phyloP scores from a whole-genome alignment of 1,284 basidiomycete genomes.

The Boletus semigastroideus region DNA sequence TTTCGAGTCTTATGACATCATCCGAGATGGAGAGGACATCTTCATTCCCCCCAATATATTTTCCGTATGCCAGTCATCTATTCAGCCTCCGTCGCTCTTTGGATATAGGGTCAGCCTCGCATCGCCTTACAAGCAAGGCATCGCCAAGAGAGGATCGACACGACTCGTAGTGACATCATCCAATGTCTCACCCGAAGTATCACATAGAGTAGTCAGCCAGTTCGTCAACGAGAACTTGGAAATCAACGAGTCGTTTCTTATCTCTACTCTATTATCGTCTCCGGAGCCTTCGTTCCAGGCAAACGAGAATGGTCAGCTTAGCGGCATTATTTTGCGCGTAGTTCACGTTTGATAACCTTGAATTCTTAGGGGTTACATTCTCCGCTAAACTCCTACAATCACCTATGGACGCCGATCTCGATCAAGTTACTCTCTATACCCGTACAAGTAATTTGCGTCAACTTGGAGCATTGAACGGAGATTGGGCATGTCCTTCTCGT shows the following conservation, averaged over 20 bases:
- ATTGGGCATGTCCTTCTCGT: slow-evolving; percentile 68
- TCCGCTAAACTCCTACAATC: slow-evolving; percentile 33
- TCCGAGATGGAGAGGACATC: slow-evolving; percentile 51
- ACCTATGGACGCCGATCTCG: slow-evolving; percentile 36
- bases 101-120: slow-evolving; percentile 47
- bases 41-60: slow-evolving; percentile 26
- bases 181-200: slow-evolving; percentile 14
- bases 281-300: slow-evolving; percentile 14
- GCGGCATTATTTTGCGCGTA: neutral
- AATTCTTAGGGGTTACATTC: slow-evolving; percentile 19
- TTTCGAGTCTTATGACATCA: slow-evolving; percentile 37
- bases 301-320: slow-evolving; percentile 15
- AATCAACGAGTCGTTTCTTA: slow-evolving; percentile 72
- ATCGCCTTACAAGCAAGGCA: slow-evolving; percentile 76
- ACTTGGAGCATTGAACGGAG: slow-evolving; percentile 79
- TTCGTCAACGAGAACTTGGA: slow-evolving; percentile 47
- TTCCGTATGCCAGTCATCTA: slow-evolving; percentile 17
- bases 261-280: slow-evolving; percentile 32
- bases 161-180: slow-evolving; percentile 54
- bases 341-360: slow-evolving; percentile 6
- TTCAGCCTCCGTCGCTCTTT: slow-evolving; percentile 27
- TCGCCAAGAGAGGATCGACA: slow-evolving; percentile 50
- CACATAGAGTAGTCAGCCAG: slow-evolving; percentile 13
- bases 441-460: slow-evolving; percentile 65
- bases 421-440: slow-evolving; percentile 55